Evolutionary conservation across 805 yeast genomes (phyloP), one percentile per base, ranked within the genome.

Genomic region (Metschnikowia aberdeeniae): DNA sequence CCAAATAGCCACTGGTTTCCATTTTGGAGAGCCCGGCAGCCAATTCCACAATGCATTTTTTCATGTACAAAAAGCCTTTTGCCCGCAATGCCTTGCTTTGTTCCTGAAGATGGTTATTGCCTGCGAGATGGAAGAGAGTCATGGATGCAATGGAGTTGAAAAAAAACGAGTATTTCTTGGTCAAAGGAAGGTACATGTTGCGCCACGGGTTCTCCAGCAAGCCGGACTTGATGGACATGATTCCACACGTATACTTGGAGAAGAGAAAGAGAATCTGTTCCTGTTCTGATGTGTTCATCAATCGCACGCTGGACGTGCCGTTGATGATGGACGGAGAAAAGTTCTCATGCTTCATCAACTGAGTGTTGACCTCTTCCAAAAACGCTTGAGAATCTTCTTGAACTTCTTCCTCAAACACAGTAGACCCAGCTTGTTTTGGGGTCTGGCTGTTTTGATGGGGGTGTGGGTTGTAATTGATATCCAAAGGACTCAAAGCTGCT

Each of bases 171-270:
- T 80, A 72, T 27, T 73, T 63, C n/a, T 65, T 53, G 0, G 86
- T 81, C 37, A 80, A 58, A 1, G 88, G 87, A 55, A 82, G 59
- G 39, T 82, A 62, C 34, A 76, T 54, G 7, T 73, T 70, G 41
- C 84, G 62, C 89, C 89, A 83, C 6, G 88, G 89, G 54, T 83
- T 82, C 49, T 81, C 86, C 3, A 75, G 62, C 0, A 79, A 79
- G 0, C 86, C 86, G 50, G 80, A 77, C 51, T 78, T 81, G 45
- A 82, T 79, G 5, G 85, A 78, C 77, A 83, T 72, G 42, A 82
- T 68, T 22, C 65, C 59, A 39, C 72, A 67, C 1, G 74, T 69
- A 49, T 68, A 67, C 20, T 60, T 57, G 1, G 68, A 60, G 43
- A 64, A 70, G 27, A 70, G 51, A 36, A 58, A 60, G 14, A 70